Evolutionary conservation across 177 flowering plant species (phyloP).

Genomic region (Tripterygium wilfordii): DNA sequence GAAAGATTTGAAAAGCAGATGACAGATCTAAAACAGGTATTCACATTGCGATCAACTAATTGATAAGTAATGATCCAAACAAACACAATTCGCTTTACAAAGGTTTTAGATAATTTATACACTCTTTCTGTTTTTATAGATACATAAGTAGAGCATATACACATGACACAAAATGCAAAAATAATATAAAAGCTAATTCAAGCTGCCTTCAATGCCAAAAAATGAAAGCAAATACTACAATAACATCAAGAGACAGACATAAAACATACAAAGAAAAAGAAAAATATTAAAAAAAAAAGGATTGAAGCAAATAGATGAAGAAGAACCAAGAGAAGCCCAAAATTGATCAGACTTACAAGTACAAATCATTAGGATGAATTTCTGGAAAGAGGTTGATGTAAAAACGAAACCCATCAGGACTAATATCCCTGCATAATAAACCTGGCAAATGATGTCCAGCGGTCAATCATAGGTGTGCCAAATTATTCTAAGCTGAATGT

Average conservation of each 20-base stretch:
- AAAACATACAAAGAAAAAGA: background rate
- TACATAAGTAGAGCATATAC: too few species aligned
- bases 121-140: too few species aligned
- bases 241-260: background rate
- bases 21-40: background rate
- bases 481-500: background rate
- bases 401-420: conserved; percentile 94
- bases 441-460: conserved; percentile 41
- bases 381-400: conserved; percentile 75
- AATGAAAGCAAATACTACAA: too few species aligned
- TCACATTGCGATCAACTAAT: too few species aligned
- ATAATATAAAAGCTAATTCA: too few species aligned
- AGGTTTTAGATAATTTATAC: too few species aligned
- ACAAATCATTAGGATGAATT: conserved; percentile 40
- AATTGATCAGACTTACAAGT: conserved; percentile 48
- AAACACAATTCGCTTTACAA: too few species aligned
- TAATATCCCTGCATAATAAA: conserved; percentile 80
- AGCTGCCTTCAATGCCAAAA: too few species aligned
- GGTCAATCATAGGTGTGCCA: background rate
- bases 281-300: background rate
- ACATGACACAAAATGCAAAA: too few species aligned
- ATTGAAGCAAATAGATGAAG: background rate
- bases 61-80: too few species aligned
- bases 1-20: background rate
- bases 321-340: background rate